Evolutionary conservation across 2,329 filamentous ascomycete species (phyloP).

Genomic region (Colletotrichum sidae): DNA sequence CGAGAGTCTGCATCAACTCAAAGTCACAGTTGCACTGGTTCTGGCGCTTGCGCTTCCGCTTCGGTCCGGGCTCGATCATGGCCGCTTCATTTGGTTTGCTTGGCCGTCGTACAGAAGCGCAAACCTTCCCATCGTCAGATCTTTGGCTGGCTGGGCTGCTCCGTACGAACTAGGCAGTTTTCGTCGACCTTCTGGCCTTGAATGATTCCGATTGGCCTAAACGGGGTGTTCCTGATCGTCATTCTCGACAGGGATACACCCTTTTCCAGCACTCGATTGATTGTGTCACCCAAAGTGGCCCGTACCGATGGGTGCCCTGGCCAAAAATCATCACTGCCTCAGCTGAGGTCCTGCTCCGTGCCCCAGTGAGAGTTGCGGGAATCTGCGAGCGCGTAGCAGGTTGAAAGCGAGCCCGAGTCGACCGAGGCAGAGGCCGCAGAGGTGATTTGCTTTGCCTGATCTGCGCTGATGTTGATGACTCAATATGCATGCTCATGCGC

Average conservation of each 20-base stretch:
- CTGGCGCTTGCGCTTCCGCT: not conserved
- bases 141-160: slow-evolving; percentile 7
- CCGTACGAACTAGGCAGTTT: slow-evolving; percentile 6
- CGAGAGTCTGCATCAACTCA: not conserved
- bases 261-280: slow-evolving; percentile 16
- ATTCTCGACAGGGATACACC: slow-evolving; percentile 1
- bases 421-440: not conserved
- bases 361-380: too few relatives aligned
- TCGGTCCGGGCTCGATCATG: not conserved
- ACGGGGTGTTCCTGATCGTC: slow-evolving; percentile 10
- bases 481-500: slow-evolving; percentile 18
- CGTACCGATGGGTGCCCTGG: slow-evolving; percentile 2
- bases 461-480: slow-evolving; percentile 13
- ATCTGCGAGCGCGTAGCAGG: too few relatives aligned
- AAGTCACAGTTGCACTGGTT: not conserved
- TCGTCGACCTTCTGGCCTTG: slow-evolving; percentile 6
- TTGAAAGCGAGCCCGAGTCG: not conserved
- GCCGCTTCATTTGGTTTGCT: not conserved
- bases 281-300: slow-evolving; percentile 34
- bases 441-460: slow-evolving; percentile 1
- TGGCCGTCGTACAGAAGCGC: slow-evolving; percentile 7
- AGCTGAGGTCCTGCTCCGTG: not conserved
- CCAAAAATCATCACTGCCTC: not conserved
- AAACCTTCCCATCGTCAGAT: slow-evolving; percentile 20
- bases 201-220: slow-evolving; percentile 34